phyloP scores from a whole-genome alignment of 306 rosid species.

The Cicer cuneatum region DNA sequence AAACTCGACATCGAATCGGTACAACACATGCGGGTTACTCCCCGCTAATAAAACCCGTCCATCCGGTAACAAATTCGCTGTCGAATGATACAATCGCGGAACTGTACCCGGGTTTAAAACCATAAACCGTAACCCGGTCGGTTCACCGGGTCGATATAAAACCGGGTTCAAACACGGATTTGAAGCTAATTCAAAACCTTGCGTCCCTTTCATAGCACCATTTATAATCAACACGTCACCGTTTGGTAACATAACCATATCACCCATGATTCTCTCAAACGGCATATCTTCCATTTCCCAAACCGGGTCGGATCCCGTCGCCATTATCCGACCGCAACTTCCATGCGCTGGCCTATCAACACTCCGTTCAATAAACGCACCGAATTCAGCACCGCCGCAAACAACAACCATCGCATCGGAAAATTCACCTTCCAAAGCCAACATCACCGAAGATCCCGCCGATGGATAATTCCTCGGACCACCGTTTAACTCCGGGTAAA shows the following conservation, averaged over 20 bases:
- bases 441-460: slow-evolving; percentile 86
- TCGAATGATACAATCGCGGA: slow-evolving; percentile 83
- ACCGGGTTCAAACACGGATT: slow-evolving; percentile 77
- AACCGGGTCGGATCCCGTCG: slow-evolving; percentile 56
- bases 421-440: slow-evolving; percentile 58
- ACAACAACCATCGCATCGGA: slow-evolving; percentile 64
- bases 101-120: slow-evolving; percentile 74
- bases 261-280: slow-evolving; percentile 84
- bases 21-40: slow-evolving; percentile 75
- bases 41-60: slow-evolving; percentile 78
- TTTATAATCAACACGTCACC: slow-evolving; percentile 80
- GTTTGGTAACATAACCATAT: slow-evolving; percentile 82
- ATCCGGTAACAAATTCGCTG: slow-evolving; percentile 81
- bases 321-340: slow-evolving; percentile 72
- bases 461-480: slow-evolving; percentile 94
- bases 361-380: slow-evolving; percentile 62
- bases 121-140: slow-evolving; percentile 81
- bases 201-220: slow-evolving; percentile 82
- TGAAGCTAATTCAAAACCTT: slow-evolving; percentile 73
- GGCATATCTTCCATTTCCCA: slow-evolving; percentile 93
- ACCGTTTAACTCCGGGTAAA: slow-evolving; percentile 71
- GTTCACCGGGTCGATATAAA: slow-evolving; percentile 74
- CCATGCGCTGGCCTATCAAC: slow-evolving; percentile 75
- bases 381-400: slow-evolving; percentile 88
- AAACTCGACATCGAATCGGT: slow-evolving; percentile 59